phyloP scores from a whole-genome alignment of 2,329 filamentous ascomycete species.

The Colletotrichum sidae region DNA sequence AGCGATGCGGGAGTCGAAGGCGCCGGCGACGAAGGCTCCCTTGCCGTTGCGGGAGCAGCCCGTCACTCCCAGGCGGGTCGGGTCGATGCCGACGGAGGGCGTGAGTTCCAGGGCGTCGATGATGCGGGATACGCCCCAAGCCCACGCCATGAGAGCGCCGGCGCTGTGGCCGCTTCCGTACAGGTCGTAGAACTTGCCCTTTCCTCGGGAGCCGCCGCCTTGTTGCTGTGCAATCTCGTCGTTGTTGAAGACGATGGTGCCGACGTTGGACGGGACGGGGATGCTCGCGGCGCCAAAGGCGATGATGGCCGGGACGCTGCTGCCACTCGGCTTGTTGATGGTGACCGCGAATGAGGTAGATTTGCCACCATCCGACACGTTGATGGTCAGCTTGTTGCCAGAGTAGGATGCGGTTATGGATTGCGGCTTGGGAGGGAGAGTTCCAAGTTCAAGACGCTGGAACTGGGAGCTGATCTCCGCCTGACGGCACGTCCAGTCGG shows the following conservation, averaged over 20 bases:
- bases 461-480: slow-evolving; percentile 52
- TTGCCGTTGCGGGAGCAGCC: slow-evolving; percentile 65
- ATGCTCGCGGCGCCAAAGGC: slow-evolving; percentile 57
- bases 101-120: slow-evolving; percentile 58
- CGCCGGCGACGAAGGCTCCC: slow-evolving; percentile 61
- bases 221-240: slow-evolving; percentile 54
- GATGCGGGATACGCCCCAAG: slow-evolving; percentile 61
- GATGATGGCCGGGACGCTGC: slow-evolving; percentile 61
- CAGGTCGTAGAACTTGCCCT: slow-evolving; percentile 61
- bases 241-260: slow-evolving; percentile 61
- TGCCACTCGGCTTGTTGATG: slow-evolving; percentile 45
- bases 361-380: slow-evolving; percentile 46
- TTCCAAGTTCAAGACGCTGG: slow-evolving; percentile 53
- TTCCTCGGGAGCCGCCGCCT: slow-evolving; percentile 55
- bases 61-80: slow-evolving; percentile 55
- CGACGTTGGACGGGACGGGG: slow-evolving; percentile 58
- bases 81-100: slow-evolving; percentile 51
- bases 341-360: slow-evolving; percentile 47
- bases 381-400: slow-evolving; percentile 50
- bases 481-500: slow-evolving; percentile 54
- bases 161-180: slow-evolving; percentile 58
- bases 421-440: slow-evolving; percentile 48
- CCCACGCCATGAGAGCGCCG: slow-evolving; percentile 61
- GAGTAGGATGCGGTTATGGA: slow-evolving; percentile 48
- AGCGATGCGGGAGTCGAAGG: slow-evolving; percentile 60